Conservation (phyloP, 257 asterid species). For the Catharanthus roseus region DNA sequence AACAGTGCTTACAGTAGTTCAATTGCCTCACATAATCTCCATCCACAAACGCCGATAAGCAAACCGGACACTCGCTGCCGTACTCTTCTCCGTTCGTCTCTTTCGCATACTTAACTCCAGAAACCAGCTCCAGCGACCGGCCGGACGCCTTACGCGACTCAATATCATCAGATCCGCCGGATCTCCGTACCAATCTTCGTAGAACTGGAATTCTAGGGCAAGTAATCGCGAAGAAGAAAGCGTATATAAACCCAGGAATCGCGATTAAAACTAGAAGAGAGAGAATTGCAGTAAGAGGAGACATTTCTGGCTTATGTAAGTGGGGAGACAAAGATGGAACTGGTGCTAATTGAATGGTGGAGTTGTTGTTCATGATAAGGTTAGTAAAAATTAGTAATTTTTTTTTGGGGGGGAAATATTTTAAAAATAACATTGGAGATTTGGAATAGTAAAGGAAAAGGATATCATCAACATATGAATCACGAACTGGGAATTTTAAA, state of each 20-base stretch:
- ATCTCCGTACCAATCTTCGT: constrained; percentile 11
- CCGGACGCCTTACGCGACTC: not conserved
- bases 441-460: too few relatives aligned
- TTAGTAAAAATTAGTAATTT: not conserved
- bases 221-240: constrained; percentile 35
- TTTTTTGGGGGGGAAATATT: too few relatives aligned
- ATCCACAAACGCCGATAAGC: constrained; percentile 49
- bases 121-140: constrained; percentile 10
- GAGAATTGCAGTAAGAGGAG: constrained; percentile 30
- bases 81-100: constrained; percentile 20
- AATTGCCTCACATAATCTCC: constrained; percentile 54
- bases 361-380: not conserved
- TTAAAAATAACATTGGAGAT: too few relatives aligned
- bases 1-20: constrained; percentile 45
- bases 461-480: too few relatives aligned
- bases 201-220: constrained; percentile 23
- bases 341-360: constrained; percentile 7
- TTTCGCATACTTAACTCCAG: constrained; percentile 27
- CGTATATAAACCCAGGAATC: constrained; percentile 38
- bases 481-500: too few relatives aligned
- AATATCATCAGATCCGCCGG: constrained; percentile 7
- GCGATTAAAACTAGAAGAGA: constrained; percentile 36
- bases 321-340: constrained; percentile 23
- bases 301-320: constrained; percentile 23
- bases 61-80: constrained; percentile 52